These are phyloP conservation scores for Chrysosporium queenslandicum DNA, from an alignment of 2,329 filamentous ascomycete genomes.

Conservation along the genomic window DNA sequence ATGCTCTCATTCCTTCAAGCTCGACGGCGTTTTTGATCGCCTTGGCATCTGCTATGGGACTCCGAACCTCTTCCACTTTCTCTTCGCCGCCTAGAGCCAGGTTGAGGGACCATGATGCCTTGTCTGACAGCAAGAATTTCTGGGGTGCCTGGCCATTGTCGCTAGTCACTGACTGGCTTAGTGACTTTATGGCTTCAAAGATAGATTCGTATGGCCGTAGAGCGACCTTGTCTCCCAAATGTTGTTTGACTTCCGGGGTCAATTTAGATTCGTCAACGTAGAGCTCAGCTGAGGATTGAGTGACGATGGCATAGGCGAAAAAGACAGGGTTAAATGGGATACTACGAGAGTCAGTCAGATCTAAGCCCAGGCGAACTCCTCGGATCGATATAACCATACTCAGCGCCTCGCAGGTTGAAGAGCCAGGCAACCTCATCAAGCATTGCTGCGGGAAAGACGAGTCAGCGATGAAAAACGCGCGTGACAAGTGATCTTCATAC, in stretches of 20 bases:
- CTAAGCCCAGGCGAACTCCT: not conserved
- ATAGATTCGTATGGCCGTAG: slow-evolving; percentile 76
- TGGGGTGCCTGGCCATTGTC: slow-evolving; percentile 30
- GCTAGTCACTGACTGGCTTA: slow-evolving; percentile 43
- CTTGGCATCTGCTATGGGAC: slow-evolving; percentile 81
- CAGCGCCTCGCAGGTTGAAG: slow-evolving; percentile 90
- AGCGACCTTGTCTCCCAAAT: slow-evolving; percentile 59
- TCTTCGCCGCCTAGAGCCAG: slow-evolving; percentile 75
- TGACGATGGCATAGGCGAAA: slow-evolving; percentile 90
- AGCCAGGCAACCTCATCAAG: slow-evolving; percentile 96
- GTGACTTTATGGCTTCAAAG: slow-evolving; percentile 62
- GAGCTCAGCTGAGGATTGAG: slow-evolving; percentile 61
- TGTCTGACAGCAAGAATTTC: slow-evolving; percentile 80
- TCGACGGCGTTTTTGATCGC: slow-evolving; percentile 89
- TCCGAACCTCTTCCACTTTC: slow-evolving; percentile 74
- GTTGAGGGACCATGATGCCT: slow-evolving; percentile 85
- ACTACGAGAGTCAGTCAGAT: slow-evolving; percentile 27
- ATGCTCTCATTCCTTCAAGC: slow-evolving; percentile 82
- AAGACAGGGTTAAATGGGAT: slow-evolving; percentile 98
- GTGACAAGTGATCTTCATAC: slow-evolving; percentile 25
- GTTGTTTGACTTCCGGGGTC: slow-evolving; percentile 54
- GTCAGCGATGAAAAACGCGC: not conserved
- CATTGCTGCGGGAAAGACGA: slow-evolving; percentile 47
- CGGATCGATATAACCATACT: slow-evolving; percentile 39
- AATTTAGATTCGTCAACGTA: slow-evolving; percentile 79